phyloP scores from a whole-genome alignment of 1,284 basidiomycete genomes.

The Leucoagaricus sp. region DNA sequence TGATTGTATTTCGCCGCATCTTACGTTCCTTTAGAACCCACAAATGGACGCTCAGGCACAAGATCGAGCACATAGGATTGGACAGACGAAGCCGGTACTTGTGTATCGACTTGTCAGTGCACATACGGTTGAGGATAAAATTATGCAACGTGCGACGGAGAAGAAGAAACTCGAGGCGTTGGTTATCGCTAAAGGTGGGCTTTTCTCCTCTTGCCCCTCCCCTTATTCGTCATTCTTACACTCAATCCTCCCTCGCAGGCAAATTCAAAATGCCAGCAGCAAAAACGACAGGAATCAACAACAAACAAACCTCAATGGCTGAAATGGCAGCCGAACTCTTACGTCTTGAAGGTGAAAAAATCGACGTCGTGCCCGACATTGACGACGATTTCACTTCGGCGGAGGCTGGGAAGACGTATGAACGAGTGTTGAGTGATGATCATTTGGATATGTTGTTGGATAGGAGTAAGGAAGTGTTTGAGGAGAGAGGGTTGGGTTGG shows the following conservation, averaged over 20 bases:
- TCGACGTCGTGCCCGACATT: slow-evolving; percentile 81
- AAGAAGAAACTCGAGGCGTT: slow-evolving; percentile 91
- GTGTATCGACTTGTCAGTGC: slow-evolving; percentile 87
- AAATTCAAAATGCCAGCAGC: slow-evolving; percentile 78
- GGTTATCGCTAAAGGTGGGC: slow-evolving; percentile 92
- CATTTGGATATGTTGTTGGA: slow-evolving; percentile 85
- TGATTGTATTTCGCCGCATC: slow-evolving; percentile 2
- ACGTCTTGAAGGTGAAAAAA: slow-evolving; percentile 85
- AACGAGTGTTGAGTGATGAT: slow-evolving; percentile 75
- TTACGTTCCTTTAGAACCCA: slow-evolving; percentile 65
- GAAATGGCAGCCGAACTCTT: slow-evolving; percentile 84
- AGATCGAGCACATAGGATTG: slow-evolving; percentile 94
- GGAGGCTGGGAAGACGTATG: not conserved
- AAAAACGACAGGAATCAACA: slow-evolving; percentile 38
- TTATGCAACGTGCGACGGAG: slow-evolving; percentile 87
- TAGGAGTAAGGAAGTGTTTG: slow-evolving; percentile 78
- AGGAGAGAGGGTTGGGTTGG: slow-evolving; percentile 81
- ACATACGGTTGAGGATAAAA: slow-evolving; percentile 90
- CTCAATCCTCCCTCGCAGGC: too few relatives aligned
- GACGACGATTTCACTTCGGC: slow-evolving; percentile 35
- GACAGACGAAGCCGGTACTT: slow-evolving; percentile 87
- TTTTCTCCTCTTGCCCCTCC: too few relatives aligned
- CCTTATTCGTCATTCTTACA: too few relatives aligned
- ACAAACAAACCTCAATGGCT: slow-evolving; percentile 53
- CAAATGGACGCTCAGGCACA: slow-evolving; percentile 97